Conservation (phyloP, 2,329 filamentous ascomycete species). For the Lecanicillium sp. region DNA sequence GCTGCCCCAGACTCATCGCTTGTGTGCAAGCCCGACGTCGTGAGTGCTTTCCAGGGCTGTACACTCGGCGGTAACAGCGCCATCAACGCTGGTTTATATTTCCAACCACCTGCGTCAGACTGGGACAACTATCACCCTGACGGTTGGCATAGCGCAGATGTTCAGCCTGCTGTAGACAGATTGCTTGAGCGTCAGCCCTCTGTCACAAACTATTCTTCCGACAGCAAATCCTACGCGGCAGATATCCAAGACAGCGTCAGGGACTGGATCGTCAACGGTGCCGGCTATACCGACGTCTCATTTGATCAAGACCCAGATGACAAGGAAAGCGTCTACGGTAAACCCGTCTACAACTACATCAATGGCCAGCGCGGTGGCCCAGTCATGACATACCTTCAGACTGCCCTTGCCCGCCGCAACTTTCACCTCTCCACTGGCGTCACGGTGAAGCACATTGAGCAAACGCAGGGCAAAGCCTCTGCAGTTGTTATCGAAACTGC, state of each 20-base stretch:
- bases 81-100: constrained; percentile 46
- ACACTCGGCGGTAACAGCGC: constrained; percentile 42
- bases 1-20: constrained; percentile 26
- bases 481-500: constrained; percentile 29
- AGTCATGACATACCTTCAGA: constrained; percentile 39
- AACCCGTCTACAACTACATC: constrained; percentile 38
- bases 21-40: constrained; percentile 27
- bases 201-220: constrained; percentile 32
- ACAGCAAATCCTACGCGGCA: constrained; percentile 37
- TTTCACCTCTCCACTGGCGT: constrained; percentile 36
- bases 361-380: constrained; percentile 42
- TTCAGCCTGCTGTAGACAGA: constrained; percentile 34
- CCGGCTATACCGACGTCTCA: constrained; percentile 37
- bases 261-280: constrained; percentile 40
- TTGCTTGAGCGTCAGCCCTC: constrained; percentile 35
- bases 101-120: constrained; percentile 43
- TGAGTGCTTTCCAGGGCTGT: constrained; percentile 39
- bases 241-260: constrained; percentile 36
- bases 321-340: constrained; percentile 39
- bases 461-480: constrained; percentile 28
- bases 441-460: constrained; percentile 34
- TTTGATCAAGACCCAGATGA: constrained; percentile 35
- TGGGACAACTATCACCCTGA: constrained; percentile 40
- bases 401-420: constrained; percentile 29
- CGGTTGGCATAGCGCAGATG: constrained; percentile 42